Percentiles rank a stretch among this genome's conserved stretches.
Conservation (phyloP, 2,329 filamentous ascomycete genomes). For the Arthrobotrys entomopaga region DNA sequence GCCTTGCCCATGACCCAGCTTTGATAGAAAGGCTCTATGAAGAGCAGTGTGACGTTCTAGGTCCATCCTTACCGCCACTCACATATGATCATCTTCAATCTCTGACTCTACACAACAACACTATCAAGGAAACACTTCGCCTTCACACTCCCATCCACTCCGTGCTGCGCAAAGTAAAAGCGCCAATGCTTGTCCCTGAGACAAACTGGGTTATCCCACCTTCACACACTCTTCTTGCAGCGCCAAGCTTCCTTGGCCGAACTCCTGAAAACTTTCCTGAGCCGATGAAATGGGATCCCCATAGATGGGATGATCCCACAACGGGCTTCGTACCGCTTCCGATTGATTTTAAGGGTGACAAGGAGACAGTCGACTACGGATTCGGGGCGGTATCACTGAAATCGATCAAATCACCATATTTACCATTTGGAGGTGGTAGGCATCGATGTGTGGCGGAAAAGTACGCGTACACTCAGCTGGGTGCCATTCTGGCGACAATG, state of each 20-base stretch:
- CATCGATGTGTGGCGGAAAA: conserved; percentile 97
- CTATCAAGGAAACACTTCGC: conserved; percentile 91
- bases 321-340: conserved; percentile 65
- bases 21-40: conserved; percentile 82
- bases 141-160: conserved; percentile 94
- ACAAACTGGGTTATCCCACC: conserved; percentile 85
- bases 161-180: conserved; percentile 91
- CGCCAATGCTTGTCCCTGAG: conserved; percentile 82
- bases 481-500: conserved; percentile 81
- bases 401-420: conserved; percentile 80
- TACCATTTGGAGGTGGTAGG: conserved; percentile 91
- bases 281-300: conserved; percentile 84
- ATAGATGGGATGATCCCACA: conserved; percentile 80
- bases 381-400: conserved; percentile 94
- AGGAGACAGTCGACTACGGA: conserved; percentile 89
- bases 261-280: conserved; percentile 82
- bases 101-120: conserved; percentile 81
- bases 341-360: conserved; percentile 66
- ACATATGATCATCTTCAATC: conserved; percentile 80
- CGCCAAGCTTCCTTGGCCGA: conserved; percentile 81
- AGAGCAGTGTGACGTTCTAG: conserved; percentile 80
- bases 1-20: conserved; percentile 79
- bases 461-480: conserved; percentile 91
- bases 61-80: conserved; percentile 77
- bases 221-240: conserved; percentile 81